Evolutionary conservation across 164 flowering plant genomes (phyloP), one percentile per base, ranked within the genome.

Genomic region (Santalum album): DNA sequence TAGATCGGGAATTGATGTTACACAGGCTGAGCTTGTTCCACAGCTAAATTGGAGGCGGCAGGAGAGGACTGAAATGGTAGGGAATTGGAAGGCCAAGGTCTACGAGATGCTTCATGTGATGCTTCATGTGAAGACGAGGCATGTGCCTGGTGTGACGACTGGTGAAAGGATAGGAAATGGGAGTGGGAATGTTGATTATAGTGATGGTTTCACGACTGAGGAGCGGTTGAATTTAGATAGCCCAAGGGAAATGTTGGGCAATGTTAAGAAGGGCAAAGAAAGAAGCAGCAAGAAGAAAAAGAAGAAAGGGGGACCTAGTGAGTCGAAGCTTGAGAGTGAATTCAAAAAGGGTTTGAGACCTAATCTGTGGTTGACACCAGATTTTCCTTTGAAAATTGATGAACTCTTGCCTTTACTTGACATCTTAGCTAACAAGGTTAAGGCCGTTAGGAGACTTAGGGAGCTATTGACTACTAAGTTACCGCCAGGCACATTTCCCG

Each of bases 141-240:
- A 94, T 35, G 99, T 92, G 56, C 99, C 99, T 29, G 97, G 99
- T 65, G 99, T 95, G 32, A 82, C 87, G 96, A 92, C 99, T 62
- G 97, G 81, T 25, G 88, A 86, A 29, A 76, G 78, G 62, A 27
- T 77, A 7, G 78, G 64, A 24, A 80, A 75, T 75, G 84, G 81
- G 47, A 82, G 54, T 36, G 85, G 75, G 2, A 67, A 87, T 64
- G 89, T 78, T 56, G 92, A 81, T 3, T 83, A 66, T 60, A 87
- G 78, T 65, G 98, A 78, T 67, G 78, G 87, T 4, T 66, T 92
- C 68, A 89, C 99, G 3, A 82, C 95, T 34, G 99, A 92, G 65
- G 99, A 92, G 67, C 76, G 76, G 63, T 64, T 76, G 17, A 79
- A 82, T 45, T 55, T 84, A 23, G 94, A 83, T 56, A 80, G 78